A percentile compares a stretch with the other conserved stretches of the same genome.
These are phyloP conservation scores for Bocquillonia castaneifolia DNA, from an alignment of 441 rosid genomes.

Conservation along the genomic window DNA sequence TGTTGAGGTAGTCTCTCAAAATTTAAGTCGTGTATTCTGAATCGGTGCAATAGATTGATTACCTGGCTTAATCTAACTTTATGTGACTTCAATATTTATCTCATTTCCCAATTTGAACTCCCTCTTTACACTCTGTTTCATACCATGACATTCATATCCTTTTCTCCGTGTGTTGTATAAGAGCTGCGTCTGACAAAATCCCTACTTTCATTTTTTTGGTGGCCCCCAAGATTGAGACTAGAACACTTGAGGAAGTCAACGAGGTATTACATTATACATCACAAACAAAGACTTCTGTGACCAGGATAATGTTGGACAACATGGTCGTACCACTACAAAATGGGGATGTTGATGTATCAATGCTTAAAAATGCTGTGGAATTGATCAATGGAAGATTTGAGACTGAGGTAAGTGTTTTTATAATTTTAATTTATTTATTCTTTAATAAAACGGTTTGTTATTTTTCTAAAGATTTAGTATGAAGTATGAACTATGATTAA, in stretches of 20 bases:
- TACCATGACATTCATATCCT: neutral
- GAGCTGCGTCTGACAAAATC: neutral
- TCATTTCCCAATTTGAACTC: neutral
- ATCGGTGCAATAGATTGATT: neutral
- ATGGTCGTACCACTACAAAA: slow-evolving; percentile 82
- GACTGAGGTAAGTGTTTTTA: slow-evolving; percentile 54
- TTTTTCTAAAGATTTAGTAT: neutral
- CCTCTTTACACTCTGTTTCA: neutral
- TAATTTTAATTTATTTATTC: neutral
- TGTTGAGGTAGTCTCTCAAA: slow-evolving; percentile 61
- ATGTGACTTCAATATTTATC: neutral
- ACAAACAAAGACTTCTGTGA: slow-evolving; percentile 49
- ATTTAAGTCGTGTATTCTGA: slow-evolving; percentile 7
- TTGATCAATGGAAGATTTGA: slow-evolving; percentile 66
- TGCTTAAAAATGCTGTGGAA: slow-evolving; percentile 76
- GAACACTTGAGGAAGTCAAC: slow-evolving; percentile 75
- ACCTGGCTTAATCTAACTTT: slow-evolving; percentile 7
- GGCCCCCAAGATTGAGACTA: slow-evolving; percentile 65
- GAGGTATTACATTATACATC: slow-evolving; percentile 61
- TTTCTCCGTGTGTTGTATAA: neutral
- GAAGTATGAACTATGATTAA: neutral
- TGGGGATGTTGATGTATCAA: slow-evolving; percentile 77
- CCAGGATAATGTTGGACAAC: slow-evolving; percentile 89
- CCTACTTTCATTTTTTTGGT: slow-evolving; percentile 3
- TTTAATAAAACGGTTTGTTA: neutral